phyloP scores from a whole-genome alignment of 352 stramenopile genomes.

The Phytophthora pini region DNA sequence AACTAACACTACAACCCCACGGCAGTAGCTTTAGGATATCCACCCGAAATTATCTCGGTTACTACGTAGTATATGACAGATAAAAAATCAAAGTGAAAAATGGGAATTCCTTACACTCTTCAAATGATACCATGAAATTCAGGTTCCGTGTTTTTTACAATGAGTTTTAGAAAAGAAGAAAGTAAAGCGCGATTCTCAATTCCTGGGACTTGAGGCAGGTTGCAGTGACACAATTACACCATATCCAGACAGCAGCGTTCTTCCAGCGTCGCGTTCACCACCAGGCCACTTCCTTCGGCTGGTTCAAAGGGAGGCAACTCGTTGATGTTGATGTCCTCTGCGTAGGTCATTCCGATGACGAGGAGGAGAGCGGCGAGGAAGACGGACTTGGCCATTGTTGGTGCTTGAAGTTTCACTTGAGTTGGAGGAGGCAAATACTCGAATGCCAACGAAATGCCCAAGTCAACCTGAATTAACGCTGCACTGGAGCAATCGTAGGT shows the following conservation, averaged over 20 bases:
- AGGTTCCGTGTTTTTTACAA: neutral
- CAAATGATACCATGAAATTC: too few relatives aligned
- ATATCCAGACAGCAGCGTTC: slow-evolving; percentile 30
- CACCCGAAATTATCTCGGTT: neutral
- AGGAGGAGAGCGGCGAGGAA: slow-evolving; percentile 26
- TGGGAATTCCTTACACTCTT: neutral
- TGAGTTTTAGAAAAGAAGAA: neutral
- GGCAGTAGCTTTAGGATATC: neutral
- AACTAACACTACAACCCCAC: slow-evolving; percentile 7
- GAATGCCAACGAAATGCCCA: slow-evolving; percentile 1
- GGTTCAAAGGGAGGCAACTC: neutral
- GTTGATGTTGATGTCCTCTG: neutral
- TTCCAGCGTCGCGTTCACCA: slow-evolving; percentile 21
- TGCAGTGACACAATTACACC: neutral
- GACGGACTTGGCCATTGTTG: slow-evolving; percentile 22
- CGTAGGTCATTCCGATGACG: slow-evolving; percentile 8
- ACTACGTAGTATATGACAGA: too few relatives aligned
- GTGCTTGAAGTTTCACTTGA: slow-evolving; percentile 6
- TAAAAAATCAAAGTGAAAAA: too few relatives aligned
- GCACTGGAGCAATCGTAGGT: neutral
- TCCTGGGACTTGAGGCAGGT: neutral
- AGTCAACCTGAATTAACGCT: too few relatives aligned
- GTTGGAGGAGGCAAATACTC: slow-evolving; percentile 17
- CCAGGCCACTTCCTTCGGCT: slow-evolving; percentile 3
- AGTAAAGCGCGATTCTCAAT: neutral